A percentile compares a stretch with the other conserved stretches of the same genome.
phyloP scores from a whole-genome alignment of 495 filamentous ascomycete species.

The Penicillium daleae region DNA sequence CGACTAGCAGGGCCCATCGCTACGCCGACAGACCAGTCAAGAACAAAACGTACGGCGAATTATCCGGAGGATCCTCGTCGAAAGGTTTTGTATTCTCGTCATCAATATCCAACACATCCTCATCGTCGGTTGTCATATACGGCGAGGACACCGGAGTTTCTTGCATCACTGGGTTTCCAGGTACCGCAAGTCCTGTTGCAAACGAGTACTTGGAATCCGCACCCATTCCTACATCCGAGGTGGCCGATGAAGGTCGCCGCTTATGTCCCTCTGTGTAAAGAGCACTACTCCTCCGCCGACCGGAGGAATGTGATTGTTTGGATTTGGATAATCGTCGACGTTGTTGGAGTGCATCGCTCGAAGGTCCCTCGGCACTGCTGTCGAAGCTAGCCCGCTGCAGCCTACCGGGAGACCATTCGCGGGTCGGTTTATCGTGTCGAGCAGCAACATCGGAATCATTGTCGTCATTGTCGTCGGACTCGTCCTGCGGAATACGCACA shows the following conservation, averaged over 20 bases:
- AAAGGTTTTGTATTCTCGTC: slow-evolving; percentile 28
- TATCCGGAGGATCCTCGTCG: slow-evolving; percentile 38
- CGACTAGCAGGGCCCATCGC: not conserved
- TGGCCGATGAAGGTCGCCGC: slow-evolving; percentile 30
- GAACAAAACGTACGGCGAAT: slow-evolving; percentile 29
- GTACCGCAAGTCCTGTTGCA: slow-evolving; percentile 33
- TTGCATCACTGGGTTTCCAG: slow-evolving; percentile 27
- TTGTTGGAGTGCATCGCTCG: slow-evolving; percentile 12
- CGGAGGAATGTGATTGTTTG: slow-evolving; percentile 24
- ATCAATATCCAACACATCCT: slow-evolving; percentile 30
- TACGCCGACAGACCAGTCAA: not conserved
- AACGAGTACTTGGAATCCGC: slow-evolving; percentile 37
- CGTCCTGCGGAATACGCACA: slow-evolving; percentile 38
- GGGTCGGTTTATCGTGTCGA: not conserved
- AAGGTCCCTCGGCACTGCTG: slow-evolving; percentile 23
- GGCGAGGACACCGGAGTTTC: slow-evolving; percentile 27
- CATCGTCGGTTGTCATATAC: slow-evolving; percentile 30
- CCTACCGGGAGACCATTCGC: not conserved
- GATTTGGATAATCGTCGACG: slow-evolving; percentile 1
- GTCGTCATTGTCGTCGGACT: slow-evolving; percentile 13
- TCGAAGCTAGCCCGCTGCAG: slow-evolving; percentile 21
- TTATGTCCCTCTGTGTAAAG: slow-evolving; percentile 17
- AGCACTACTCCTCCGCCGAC: slow-evolving; percentile 25
- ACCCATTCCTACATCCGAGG: slow-evolving; percentile 35
- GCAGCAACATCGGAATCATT: not conserved